Evolutionary conservation across 352 stramenopile species (phyloP).

Genomic region (Thalassiosira exigua): DNA sequence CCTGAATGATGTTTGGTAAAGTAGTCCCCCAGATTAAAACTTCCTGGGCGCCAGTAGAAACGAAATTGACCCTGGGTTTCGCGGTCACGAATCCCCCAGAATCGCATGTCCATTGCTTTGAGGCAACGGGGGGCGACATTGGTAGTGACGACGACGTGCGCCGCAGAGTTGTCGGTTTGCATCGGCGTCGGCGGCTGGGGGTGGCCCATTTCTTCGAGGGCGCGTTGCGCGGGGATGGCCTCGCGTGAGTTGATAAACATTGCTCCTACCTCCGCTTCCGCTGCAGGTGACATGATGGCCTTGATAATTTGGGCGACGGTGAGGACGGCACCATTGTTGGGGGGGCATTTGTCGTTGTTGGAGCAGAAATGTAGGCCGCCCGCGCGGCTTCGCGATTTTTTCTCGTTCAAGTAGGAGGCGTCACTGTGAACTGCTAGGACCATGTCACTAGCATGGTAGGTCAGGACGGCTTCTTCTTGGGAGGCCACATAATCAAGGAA

Average conservation of each 20-base stretch:
- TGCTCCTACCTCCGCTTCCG: constrained; percentile 55
- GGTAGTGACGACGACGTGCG: no score
- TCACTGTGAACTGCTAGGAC: constrained; percentile 43
- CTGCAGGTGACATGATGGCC: constrained; percentile 45
- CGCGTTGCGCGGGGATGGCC: constrained; percentile 21
- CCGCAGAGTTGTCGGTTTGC: constrained; percentile 47
- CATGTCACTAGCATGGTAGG: constrained; percentile 33
- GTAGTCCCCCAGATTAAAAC: constrained; percentile 44
- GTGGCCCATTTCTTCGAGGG: constrained; percentile 51
- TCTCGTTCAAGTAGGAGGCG: constrained; percentile 34
- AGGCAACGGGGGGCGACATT: constrained; percentile 7
- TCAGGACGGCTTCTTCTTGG: constrained; percentile 31
- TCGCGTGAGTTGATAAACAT: constrained; percentile 45
- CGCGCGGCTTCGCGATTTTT: constrained; percentile 24
- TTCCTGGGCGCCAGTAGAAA: constrained; percentile 31
- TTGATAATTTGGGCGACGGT: no score
- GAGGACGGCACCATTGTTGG: no score
- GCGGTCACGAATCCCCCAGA: neutral
- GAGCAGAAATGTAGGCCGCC: constrained; percentile 27
- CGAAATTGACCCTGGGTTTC: constrained; percentile 39
- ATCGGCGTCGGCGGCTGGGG: constrained; percentile 34
- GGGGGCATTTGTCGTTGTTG: no score
- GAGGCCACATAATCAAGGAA: constrained; percentile 38
- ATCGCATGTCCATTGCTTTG: constrained; percentile 38
- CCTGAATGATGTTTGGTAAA: constrained; percentile 44